Evolutionary conservation across 2,329 filamentous ascomycete species (phyloP), one percentile per base, ranked within the genome.

Genomic region (Ophiostoma piceae): DNA sequence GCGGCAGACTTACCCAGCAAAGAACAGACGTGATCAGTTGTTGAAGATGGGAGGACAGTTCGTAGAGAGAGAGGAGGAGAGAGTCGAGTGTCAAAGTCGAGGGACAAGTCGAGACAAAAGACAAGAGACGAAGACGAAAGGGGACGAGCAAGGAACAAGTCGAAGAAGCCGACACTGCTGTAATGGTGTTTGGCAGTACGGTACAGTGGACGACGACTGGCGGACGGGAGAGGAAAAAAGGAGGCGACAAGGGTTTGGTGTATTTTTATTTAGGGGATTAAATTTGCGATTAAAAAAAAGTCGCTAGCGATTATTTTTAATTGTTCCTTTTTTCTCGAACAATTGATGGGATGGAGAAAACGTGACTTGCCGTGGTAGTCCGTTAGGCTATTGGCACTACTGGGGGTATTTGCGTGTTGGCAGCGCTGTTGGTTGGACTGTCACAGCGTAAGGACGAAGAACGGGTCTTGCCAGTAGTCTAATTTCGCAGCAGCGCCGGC

Each of bases 1-100:
- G 29, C 19, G 32, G 14, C 32, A 68, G 14, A 71, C 70, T 47
- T 65, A 71, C 70, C 67, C 67, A 71, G 66, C 60, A 22, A 71
- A 71, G 68, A 69, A 71, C 70, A 71, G 26, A 71, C 67, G 39
- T 32, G n/a, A 41, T 62, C 57, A 62, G 67, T 41, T 60, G 26
- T 41, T 32, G 19, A 47, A 9, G 68, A 66, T 12, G 7, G 26
- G 57, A 16, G 57, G n/a, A 47, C 43, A 9, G 43, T 62, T 62
- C 57, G 57, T 57, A 12, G 51, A 57, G 51, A 32, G 54, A 60
- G 57, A 32, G 26, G 57, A 62, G 57, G 14, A 62, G n/a, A 57
- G 51, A 60, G 26, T 32, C 26, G 3, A 62, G 26, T 35, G 35
- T 35, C 35, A 35, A 35, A 62, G 57, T 62, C 26, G 14, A 62